Evolutionary conservation across 345 rosid genomes (phyloP), one percentile per base, ranked within the genome.

Genomic region (Arabis alpina): DNA sequence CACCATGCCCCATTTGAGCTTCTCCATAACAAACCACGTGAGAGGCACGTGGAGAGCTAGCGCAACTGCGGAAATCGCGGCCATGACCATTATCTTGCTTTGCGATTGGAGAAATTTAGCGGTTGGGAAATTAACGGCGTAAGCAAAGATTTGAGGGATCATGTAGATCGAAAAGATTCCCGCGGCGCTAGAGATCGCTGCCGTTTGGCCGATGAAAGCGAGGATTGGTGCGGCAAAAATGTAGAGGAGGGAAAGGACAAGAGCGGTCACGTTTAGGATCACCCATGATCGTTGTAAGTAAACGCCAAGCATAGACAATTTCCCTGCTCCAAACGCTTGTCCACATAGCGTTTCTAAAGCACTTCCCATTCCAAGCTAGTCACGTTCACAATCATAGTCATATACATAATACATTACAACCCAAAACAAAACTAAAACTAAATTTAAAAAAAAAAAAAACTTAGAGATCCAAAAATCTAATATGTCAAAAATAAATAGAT

Each of bases 341-440:
- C 98, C 98, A 70, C 97, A 91, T 27, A 91, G 80, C 15, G 98
- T 93, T 79, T 93, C 97, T 6, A 93, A 86, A 28, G 98, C 94
- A 57, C 98, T 93, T 66, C 98, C 98, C 98, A 93, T 93, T 19
- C 98, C 98, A 42, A 93, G 83, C 98, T 93, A 76, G 8, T 70
- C n/a, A 3, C 34, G 25, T 16, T 24, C 34, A 39, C 4, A 61
- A 28, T 25, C 3, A 19, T 23, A 42, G 10, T 44, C 10, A 47
- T 39, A 12, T 34, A 23, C 43, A 10, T 43, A 24, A 12, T 34
- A 23, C 43, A 10, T 43, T n/a, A 70, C 32, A 36, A 34, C 3
- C 19, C 58, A 37, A 24, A 32, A 39, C 41, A 39, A 64, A 28
- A 2, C 4, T 28, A 28, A 28, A 28, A 28, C n/a, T 28, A 28